Evolutionary conservation across 805 yeast species (phyloP), one percentile per base, ranked within the genome.

Genomic region (Candida vaughaniae): DNA sequence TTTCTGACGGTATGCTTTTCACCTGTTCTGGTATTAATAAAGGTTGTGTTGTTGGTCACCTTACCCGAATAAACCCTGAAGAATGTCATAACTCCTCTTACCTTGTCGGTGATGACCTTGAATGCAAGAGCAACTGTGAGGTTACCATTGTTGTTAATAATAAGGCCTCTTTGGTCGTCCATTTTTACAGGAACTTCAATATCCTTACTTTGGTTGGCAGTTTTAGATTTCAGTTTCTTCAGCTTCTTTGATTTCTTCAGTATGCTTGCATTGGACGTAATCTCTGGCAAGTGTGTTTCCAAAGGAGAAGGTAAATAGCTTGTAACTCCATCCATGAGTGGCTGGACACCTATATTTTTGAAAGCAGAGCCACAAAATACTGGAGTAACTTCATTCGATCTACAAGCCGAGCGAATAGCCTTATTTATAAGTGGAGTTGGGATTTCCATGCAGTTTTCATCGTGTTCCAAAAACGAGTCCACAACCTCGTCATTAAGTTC

Each of bases 321-420:
- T 1, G 79, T 74, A 9, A 90, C 74, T 0, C 95, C 90, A 59
- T 91, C 97, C 60, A 93, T 62, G 33, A 93, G 64, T 1, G 98
- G 96, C 56, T 93, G 98, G 2, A 93, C 95, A 17, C 99, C 99
- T 31, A 91, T 85, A 56, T 91, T 91, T 47, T 73, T 76, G 62
- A 91, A 93, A 37, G 96, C 85, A 2, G 97, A 85, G 9, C 99
- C 99, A 60, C 97, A 89, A 25, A 90, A 62, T 0, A 93, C 85
- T 0, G 99, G 97, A 0, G 82, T 75, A 1, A 86, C 70, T 25
- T 64, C 58, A 32, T 75, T 72, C 1, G 58, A 56, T 5, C 87
- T 45, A 0, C 96, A 85, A 2, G 85, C 79, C 16, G 62, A 64
- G 35, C 85, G 67, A 6, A 93, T 70, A 0, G 95, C 82, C 11